Evolutionary conservation across 2,329 filamentous ascomycete genomes (phyloP).

Genomic region (Elsinoe perseae): DNA sequence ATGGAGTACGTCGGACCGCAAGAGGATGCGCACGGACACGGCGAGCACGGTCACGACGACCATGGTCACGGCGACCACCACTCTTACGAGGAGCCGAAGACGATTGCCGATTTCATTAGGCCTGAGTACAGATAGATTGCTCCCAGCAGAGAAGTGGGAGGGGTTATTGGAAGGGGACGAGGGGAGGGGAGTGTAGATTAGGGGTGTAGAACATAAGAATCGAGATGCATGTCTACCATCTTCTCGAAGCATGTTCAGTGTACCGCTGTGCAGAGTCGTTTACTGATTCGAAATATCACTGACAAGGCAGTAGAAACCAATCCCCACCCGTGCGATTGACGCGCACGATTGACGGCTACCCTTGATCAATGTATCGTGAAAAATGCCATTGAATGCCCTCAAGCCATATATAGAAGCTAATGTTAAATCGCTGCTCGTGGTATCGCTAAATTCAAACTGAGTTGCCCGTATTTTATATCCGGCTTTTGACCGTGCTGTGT

Average conservation of each 20-base stretch:
- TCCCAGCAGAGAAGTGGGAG: neutral
- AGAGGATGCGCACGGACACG: conserved; percentile 59
- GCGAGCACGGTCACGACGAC: conserved; percentile 40
- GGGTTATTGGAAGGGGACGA: neutral
- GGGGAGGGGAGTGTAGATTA: neutral
- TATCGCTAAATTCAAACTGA: neutral
- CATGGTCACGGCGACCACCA: conserved; percentile 45
- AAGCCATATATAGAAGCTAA: neutral
- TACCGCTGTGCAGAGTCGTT: neutral
- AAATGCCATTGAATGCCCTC: neutral
- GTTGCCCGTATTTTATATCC: neutral
- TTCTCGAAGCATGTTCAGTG: neutral
- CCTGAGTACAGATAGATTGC: conserved; percentile 77
- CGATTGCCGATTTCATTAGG: conserved; percentile 91
- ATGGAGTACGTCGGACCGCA: conserved; percentile 89
- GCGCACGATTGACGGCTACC: no score
- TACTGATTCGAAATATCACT: no score
- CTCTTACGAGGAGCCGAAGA: conserved; percentile 76
- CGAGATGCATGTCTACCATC: neutral
- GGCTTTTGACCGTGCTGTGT: neutral
- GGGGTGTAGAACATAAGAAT: neutral
- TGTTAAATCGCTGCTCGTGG: neutral
- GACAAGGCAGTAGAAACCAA: no score
- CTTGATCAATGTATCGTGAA: neutral
- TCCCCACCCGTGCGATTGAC: no score